phyloP scores from a whole-genome alignment of 371 early-diverging fungal species.

The Mucor lusitanicus region DNA sequence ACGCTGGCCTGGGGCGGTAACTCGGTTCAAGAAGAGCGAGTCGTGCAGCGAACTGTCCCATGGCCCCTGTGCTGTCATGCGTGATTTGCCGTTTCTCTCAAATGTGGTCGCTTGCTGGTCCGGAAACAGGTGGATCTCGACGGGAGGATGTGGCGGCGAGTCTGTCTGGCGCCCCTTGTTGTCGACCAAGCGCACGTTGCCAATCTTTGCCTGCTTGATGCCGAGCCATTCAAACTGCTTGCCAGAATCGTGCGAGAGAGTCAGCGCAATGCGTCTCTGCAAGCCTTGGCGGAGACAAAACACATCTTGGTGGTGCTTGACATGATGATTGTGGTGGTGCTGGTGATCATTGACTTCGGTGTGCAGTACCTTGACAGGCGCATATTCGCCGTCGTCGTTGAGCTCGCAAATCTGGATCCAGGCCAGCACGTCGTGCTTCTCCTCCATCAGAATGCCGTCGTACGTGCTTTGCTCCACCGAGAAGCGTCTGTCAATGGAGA shows the following conservation, averaged over 20 bases:
- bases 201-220: slow-evolving; percentile 49
- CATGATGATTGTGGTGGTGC: slow-evolving; percentile 4
- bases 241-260: slow-evolving; percentile 69
- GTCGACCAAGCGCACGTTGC: slow-evolving; percentile 67
- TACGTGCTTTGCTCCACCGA: slow-evolving; percentile 16
- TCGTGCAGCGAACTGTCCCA: slow-evolving; percentile 90
- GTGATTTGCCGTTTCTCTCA: slow-evolving; percentile 52
- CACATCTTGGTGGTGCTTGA: slow-evolving; percentile 32
- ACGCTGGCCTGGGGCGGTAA: slow-evolving; percentile 60
- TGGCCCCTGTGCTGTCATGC: slow-evolving; percentile 47
- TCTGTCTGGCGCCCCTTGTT: slow-evolving; percentile 60
- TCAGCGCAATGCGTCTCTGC: slow-evolving; percentile 69
- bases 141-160: slow-evolving; percentile 31
- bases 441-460: slow-evolving; percentile 50
- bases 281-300: slow-evolving; percentile 81
- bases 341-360: slow-evolving; percentile 20
- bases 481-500: slow-evolving; percentile 20
- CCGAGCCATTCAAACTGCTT: slow-evolving; percentile 58
- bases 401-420: slow-evolving; percentile 72
- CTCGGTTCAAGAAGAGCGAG: slow-evolving; percentile 67
- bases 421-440: slow-evolving; percentile 60
- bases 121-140: slow-evolving; percentile 47
- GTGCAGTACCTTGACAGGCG: slow-evolving; percentile 51
- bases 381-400: slow-evolving; percentile 66
- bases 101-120: slow-evolving; percentile 31